Percentiles rank a stretch among this genome's conserved stretches.
Evolutionary conservation across 176 grass and related monocot genomes (phyloP).

Genomic region (Carex cristatella): DNA sequence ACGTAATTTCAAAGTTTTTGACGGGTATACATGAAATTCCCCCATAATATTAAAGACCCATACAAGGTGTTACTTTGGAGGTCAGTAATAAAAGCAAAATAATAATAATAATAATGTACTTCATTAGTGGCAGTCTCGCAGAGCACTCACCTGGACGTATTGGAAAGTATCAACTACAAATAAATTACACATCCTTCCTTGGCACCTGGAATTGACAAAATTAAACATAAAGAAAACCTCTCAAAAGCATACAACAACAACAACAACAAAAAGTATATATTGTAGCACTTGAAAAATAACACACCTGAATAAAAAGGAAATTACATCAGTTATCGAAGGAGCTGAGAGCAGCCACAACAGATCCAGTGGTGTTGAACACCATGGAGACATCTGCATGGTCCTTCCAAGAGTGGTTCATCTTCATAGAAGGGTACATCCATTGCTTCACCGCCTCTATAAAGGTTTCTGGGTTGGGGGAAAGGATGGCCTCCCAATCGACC

Average conservation of each 20-base stretch:
- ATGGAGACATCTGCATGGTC: constrained; percentile 59
- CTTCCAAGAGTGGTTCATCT: constrained; percentile 57
- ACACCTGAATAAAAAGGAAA: not conserved
- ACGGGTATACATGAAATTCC: no score
- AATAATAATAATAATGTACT: not conserved
- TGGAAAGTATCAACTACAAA: not conserved
- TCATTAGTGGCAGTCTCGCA: no score
- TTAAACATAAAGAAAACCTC: not conserved
- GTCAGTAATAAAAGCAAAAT: not conserved
- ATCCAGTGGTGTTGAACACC: constrained; percentile 67
- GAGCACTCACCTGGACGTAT: not conserved
- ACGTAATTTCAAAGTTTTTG: no score
- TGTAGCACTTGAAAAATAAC: not conserved
- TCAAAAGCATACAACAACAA: not conserved
- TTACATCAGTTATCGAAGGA: constrained; percentile 34
- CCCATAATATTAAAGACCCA: not conserved
- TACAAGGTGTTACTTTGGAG: not conserved
- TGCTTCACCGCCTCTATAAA: constrained; percentile 54
- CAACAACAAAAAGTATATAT: not conserved
- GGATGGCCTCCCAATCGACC: constrained; percentile 94
- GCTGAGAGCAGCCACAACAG: constrained; percentile 70
- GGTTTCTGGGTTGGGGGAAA: constrained; percentile 41
- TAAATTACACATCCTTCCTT: not conserved
- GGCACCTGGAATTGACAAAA: not conserved
- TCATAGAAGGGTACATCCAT: constrained; percentile 73